Evolutionary conservation across 768 basidiomycete species (phyloP), one percentile per base, ranked within the genome.

Genomic region (Leucocoprinus leucothites): DNA sequence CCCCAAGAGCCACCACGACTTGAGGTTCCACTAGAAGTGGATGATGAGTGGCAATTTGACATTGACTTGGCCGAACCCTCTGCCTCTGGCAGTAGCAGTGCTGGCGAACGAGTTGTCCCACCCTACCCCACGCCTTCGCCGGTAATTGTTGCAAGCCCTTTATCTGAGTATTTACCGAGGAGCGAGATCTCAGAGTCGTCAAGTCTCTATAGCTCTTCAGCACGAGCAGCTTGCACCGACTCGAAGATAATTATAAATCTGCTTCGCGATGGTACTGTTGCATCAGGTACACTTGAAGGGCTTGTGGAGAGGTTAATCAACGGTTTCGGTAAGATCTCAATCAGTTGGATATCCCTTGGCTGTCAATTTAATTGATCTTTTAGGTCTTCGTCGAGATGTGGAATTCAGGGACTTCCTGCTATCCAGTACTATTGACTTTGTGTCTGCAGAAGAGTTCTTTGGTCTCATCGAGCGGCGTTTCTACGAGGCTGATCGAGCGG

Each of bases 241-340:
- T n/a, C 46, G 9, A 2, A 6, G 25, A 26, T 5, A 7, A 41
- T 41, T 16, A 16, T 14, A 4, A 41, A 41, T 16, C 14, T 41
- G 31, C 31, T 31, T 31, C 31, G 31, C 31, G 31, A 31, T 31
- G 31, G 31, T 31, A 41, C 40, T 3, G 71, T 80, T 3, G 60
- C 59, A 16, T 68, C 74, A 9, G 78, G 73, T 5, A 79, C 74
- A 11, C 53, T 80, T 49, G 72, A 75, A 57, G 78, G 75, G 9
- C 57, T 78, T 22, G 64, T 78, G 3, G 71, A 78, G 14, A 67
- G 70, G 22, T 57, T 78, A 45, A 72, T 75, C 47, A 63, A 61
- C 21, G 63, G 68, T 50, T 70, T 69, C 56, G 69, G 71, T 72
- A 45, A 66, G 69, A 65, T 14, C 18, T 45, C 26, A 31, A 11